Evolutionary conservation across 2,329 filamentous ascomycete genomes (phyloP).

Genomic region (Colletotrichum trifolii): DNA sequence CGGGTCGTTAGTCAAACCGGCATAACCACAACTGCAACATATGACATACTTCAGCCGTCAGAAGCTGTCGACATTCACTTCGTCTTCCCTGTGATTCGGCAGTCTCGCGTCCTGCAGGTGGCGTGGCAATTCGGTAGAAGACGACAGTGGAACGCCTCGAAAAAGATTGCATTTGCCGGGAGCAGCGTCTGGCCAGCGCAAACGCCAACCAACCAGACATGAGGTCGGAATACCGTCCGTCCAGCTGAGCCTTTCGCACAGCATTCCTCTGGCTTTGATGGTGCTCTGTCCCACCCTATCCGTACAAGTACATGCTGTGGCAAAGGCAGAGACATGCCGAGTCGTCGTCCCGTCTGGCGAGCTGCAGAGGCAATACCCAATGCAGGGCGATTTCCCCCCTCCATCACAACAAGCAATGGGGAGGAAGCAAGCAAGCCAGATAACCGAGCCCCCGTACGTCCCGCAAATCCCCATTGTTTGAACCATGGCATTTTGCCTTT

Average conservation of each 20-base stretch:
- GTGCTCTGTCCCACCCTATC: background rate
- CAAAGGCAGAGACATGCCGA: constrained; percentile 12
- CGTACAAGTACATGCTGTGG: background rate
- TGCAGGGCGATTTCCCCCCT: constrained; percentile 14
- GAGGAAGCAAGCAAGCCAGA: constrained; percentile 10
- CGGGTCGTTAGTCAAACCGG: constrained; percentile 5
- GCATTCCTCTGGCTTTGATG: background rate
- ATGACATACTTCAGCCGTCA: constrained; percentile 27
- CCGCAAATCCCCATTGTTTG: constrained; percentile 25
- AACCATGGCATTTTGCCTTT: constrained; percentile 26
- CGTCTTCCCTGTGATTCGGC: background rate
- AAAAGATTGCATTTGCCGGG: background rate
- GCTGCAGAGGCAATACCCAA: constrained; percentile 18
- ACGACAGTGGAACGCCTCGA: background rate
- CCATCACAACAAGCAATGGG: background rate
- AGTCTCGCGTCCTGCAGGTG: background rate
- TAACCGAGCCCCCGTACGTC: constrained; percentile 18
- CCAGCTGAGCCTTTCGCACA: too few relatives aligned
- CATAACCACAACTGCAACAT: background rate
- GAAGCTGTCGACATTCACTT: background rate
- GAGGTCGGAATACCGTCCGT: background rate
- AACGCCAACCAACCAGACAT: background rate
- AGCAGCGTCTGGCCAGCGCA: too few relatives aligned
- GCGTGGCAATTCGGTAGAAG: too few relatives aligned
- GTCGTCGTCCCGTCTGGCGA: constrained; percentile 16